Evolutionary conservation across 2,329 filamentous ascomycete species (phyloP), one percentile per base, ranked within the genome.

Genomic region (Aspergillus brunneoviolaceus): DNA sequence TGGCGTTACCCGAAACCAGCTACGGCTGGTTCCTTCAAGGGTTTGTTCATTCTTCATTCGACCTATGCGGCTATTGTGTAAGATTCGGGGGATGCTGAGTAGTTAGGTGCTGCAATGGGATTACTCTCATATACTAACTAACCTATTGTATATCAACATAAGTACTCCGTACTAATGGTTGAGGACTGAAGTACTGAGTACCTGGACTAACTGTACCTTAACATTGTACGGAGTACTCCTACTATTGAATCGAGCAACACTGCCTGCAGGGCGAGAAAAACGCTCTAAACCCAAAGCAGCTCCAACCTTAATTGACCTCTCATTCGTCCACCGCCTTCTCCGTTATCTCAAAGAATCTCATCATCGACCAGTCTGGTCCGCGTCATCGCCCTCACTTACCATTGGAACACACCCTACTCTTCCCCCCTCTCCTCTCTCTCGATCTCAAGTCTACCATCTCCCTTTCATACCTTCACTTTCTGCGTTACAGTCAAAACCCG

Each of bases 321-420:
- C 29, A 55, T 55, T 55, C 53, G 53, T 25, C 53, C 33, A 55
- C 53, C 53, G 53, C 53, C 53, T 55, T 16, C 53, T 27, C 10
- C 29, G 42, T 55, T 55, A 55, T 55, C 53, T 55, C 39, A 42
- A 42, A 42, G 39, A 42, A 42, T 42, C 39, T 42, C 39, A 42
- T 42, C 39, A 42, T 42, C 39, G 39, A n/a, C 39, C 39, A 42
- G 39, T 42, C 39, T 42, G 39, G 48, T 55, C 53, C 42, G 53
- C 53, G 53, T 55, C 53, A 55, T 55, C 42, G 33, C 31, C 39
- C 9, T 47, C 19, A 16, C 12, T 14, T 16, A n/a, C 39, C 39
- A 42, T 42, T 29, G 33, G 31, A 14, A 55, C 33, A 23, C 42
- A 31, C 42, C 52, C n/a, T 29, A 19, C 52, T 31, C 52, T 31